Percentiles rank a stretch among this genome's conserved stretches.
These are phyloP conservation scores for Stenogyne calaminthoides DNA, from an alignment of 305 asterid genomes.

Conservation along the genomic window DNA sequence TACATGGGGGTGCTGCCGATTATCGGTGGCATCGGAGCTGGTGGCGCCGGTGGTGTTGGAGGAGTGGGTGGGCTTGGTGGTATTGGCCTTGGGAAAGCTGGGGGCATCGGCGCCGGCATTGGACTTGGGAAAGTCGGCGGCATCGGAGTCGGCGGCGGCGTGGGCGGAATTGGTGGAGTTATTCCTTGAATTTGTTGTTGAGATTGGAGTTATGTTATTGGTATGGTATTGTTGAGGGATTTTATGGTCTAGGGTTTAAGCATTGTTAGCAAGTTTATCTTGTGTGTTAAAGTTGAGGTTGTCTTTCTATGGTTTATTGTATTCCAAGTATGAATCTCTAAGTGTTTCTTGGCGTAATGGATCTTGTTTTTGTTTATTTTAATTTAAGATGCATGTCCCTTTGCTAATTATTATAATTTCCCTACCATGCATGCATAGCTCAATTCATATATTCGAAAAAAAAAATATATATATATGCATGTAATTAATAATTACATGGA, in stretches of 20 bases:
- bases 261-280: conserved; percentile 9
- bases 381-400: neutral
- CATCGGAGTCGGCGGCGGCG: conserved; percentile 38
- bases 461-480: too few relatives aligned
- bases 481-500: too few relatives aligned
- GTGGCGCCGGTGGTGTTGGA: conserved; percentile 30
- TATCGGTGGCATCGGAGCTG: conserved; percentile 34
- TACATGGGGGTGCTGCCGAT: conserved; percentile 36
- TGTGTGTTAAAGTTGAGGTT: conserved; percentile 11
- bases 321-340: neutral
- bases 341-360: conserved; percentile 16
- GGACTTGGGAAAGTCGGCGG: conserved; percentile 38
- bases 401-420: neutral
- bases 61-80: conserved; percentile 27
- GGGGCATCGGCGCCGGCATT: conserved; percentile 30
- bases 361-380: conserved; percentile 6
- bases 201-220: neutral
- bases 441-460: neutral
- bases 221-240: neutral
- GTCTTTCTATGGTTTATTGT: neutral
- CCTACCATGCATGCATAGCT: neutral
- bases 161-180: conserved; percentile 35
- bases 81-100: conserved; percentile 17
- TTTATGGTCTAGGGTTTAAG: neutral
- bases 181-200: conserved; percentile 33